Percentiles rank a stretch among this genome's conserved stretches.
These are phyloP conservation scores for Aurifilum marmelostoma DNA, from an alignment of 2,329 filamentous ascomycete species.

Conservation along the genomic window DNA sequence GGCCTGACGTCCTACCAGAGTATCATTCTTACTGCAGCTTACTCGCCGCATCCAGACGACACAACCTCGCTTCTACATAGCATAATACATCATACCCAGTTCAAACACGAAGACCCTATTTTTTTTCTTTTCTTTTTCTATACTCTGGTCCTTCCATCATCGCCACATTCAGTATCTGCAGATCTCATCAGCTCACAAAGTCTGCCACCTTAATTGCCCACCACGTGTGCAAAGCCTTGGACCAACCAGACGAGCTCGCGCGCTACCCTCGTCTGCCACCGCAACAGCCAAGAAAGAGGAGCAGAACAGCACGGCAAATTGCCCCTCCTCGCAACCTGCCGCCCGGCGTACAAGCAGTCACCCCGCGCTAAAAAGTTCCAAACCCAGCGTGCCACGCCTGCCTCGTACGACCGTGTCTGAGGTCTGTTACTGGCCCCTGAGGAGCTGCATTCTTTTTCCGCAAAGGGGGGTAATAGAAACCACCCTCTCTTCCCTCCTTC, in stretches of 20 bases:
- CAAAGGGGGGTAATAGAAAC: slow-evolving; percentile 4
- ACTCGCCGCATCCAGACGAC: not conserved
- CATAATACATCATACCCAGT: not conserved
- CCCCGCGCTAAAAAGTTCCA: slow-evolving; percentile 28
- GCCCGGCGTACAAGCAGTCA: slow-evolving; percentile 11
- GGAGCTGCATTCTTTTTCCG: slow-evolving; percentile 12
- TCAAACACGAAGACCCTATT: not conserved
- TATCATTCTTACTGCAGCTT: not conserved
- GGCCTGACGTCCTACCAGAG: not conserved
- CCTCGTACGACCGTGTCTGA: slow-evolving; percentile 8
- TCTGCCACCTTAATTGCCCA: not conserved
- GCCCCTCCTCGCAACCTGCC: slow-evolving; percentile 7
- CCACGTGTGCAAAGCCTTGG: not conserved
- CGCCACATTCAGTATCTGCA: not conserved
- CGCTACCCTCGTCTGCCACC: slow-evolving; percentile 13
- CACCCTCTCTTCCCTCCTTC: slow-evolving; percentile 7
- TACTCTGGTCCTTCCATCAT: not conserved
- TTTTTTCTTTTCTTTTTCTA: not conserved
- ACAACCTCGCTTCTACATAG: not conserved
- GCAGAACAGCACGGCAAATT: slow-evolving; percentile 3
- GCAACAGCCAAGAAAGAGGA: slow-evolving; percentile 15
- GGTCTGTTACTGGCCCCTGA: slow-evolving; percentile 18
- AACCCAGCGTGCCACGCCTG: slow-evolving; percentile 7
- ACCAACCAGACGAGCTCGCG: slow-evolving; percentile 23
- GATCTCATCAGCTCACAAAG: not conserved